These are phyloP conservation scores for Azolla pinnata DNA, from an alignment of 75 land plant genomes.

Conservation along the genomic window DNA sequence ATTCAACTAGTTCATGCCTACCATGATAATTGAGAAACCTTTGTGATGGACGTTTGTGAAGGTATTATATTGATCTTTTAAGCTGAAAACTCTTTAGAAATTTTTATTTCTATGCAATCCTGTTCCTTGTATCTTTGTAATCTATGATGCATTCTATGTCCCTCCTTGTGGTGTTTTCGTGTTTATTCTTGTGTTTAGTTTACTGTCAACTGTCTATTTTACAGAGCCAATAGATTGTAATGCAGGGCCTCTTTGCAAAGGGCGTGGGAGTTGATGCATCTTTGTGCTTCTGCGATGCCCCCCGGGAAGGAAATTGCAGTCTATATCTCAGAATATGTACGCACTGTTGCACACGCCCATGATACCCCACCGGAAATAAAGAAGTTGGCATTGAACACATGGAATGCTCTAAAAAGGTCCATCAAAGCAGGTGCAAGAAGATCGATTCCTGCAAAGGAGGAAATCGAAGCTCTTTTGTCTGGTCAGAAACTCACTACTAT, in stretches of 20 bases:
- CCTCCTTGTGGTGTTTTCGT: no score
- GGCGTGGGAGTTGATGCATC: conserved; percentile 88
- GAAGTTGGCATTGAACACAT: conserved; percentile 59
- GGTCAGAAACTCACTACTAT: conserved; percentile 76
- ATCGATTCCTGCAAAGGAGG: conserved; percentile 74
- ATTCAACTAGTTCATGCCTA: neutral
- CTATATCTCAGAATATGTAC: conserved; percentile 84
- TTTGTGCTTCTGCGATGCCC: conserved; percentile 88
- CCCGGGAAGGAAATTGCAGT: conserved; percentile 85
- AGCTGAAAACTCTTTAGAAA: no score
- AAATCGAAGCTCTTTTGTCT: conserved; percentile 80
- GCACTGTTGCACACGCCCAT: conserved; percentile 59
- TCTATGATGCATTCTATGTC: no score
- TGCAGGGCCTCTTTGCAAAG: conserved; percentile 54
- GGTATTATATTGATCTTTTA: no score
- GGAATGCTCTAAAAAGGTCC: conserved; percentile 81
- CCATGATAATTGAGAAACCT: no score
- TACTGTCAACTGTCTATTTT: neutral
- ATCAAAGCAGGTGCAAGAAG: conserved; percentile 85
- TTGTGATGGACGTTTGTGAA: no score
- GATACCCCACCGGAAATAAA: conserved; percentile 55
- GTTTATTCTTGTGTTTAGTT: neutral
- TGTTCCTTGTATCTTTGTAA: no score
- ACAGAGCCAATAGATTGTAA: neutral
- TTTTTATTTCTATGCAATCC: no score